phyloP scores from a whole-genome alignment of 805 yeast genomes.

The Groenewaldozyma salmanticensis region DNA sequence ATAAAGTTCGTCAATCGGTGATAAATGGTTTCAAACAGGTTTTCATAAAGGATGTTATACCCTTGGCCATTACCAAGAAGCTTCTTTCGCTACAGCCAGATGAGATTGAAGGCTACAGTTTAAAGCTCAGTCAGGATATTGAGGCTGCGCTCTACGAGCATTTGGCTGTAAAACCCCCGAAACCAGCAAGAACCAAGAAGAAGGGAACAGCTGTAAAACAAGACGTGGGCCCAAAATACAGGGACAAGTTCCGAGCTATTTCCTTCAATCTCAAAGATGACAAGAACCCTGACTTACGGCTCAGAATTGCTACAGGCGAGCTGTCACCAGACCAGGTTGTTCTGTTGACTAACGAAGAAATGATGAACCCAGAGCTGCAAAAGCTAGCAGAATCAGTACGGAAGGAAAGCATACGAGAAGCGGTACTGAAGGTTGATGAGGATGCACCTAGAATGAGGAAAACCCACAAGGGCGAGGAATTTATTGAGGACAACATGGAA shows the following conservation, averaged over 20 bases:
- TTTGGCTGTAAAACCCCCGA: constrained; percentile 23
- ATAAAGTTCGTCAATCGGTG: constrained; percentile 36
- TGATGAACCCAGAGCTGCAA: constrained; percentile 66
- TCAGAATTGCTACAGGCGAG: constrained; percentile 44
- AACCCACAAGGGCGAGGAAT: constrained; percentile 83
- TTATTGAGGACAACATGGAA: constrained; percentile 49
- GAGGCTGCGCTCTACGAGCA: constrained; percentile 41
- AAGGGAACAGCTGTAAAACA: constrained; percentile 5
- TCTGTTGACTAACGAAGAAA: constrained; percentile 58
- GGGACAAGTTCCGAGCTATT: constrained; percentile 59
- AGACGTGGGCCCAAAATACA: constrained; percentile 39
- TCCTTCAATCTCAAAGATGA: constrained; percentile 48
- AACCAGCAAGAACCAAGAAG: constrained; percentile 13
- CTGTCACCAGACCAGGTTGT: constrained; percentile 52
- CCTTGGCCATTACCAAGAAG: constrained; percentile 19
- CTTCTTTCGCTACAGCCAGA: constrained; percentile 6
- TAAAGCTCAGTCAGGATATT: constrained; percentile 37
- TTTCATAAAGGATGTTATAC: constrained; percentile 33
- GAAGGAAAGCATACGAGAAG: constrained; percentile 55
- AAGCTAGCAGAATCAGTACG: constrained; percentile 62
- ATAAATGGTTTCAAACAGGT: constrained; percentile 39
- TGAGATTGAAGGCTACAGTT: constrained; percentile 29
- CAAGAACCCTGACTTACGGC: constrained; percentile 49
- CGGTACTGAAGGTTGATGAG: constrained; percentile 54
- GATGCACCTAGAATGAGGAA: constrained; percentile 58